These are phyloP conservation scores for Aspergillus hiratsukae DNA, from an alignment of 2,329 filamentous ascomycete species.

Conservation along the genomic window DNA sequence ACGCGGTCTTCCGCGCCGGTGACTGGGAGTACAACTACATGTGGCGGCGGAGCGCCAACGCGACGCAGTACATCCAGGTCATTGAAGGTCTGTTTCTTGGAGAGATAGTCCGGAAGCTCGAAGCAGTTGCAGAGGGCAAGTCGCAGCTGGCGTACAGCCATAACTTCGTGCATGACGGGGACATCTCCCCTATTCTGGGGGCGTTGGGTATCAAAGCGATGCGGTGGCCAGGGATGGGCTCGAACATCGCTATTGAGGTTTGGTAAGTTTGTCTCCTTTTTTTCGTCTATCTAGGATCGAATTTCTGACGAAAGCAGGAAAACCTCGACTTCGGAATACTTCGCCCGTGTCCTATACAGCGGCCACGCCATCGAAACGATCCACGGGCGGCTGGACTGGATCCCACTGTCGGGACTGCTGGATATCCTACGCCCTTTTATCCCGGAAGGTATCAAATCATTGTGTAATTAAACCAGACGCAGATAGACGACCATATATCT, in stretches of 20 bases:
- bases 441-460: constrained; percentile 22
- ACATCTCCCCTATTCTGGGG: constrained; percentile 34
- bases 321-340: constrained; percentile 13
- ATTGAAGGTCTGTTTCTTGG: constrained; percentile 37
- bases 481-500: neutral
- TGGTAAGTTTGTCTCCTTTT: constrained; percentile 23
- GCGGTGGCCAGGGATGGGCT: constrained; percentile 39
- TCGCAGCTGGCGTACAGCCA: constrained; percentile 30
- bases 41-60: constrained; percentile 33
- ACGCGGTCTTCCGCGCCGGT: constrained; percentile 38
- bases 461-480: constrained; percentile 15
- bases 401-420: constrained; percentile 20
- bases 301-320: constrained; percentile 13
- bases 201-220: constrained; percentile 32
- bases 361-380: constrained; percentile 26
- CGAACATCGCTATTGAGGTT: constrained; percentile 37
- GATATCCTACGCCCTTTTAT: constrained; percentile 25
- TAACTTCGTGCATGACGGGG: constrained; percentile 36
- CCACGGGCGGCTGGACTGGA: constrained; percentile 28
- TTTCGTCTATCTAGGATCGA: too few species aligned
- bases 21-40: constrained; percentile 43
- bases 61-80: constrained; percentile 33
- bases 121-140: constrained; percentile 21
- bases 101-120: constrained; percentile 29
- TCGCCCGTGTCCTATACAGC: constrained; percentile 29